Evolutionary conservation across 208 protist genomes (phyloP).

Genomic region (Hexamita inflata): DNA sequence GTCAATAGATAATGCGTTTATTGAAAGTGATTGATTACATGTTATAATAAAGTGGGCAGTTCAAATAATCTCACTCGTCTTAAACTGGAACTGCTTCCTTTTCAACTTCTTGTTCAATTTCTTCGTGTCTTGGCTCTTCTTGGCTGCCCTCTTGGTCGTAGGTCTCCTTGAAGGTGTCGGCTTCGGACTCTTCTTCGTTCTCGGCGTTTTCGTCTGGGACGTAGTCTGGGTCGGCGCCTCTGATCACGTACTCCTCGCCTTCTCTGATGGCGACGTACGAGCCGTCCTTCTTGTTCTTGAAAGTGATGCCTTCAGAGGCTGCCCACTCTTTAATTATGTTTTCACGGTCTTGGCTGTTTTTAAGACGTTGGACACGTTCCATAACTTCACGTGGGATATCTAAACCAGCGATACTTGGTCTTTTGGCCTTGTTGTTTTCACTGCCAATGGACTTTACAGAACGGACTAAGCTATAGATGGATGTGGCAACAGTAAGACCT

Average conservation of each 20-base stretch:
- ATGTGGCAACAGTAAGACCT: too few relatives aligned
- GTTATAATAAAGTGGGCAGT: too few relatives aligned
- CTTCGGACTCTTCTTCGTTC: not conserved
- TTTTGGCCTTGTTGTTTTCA: too few relatives aligned
- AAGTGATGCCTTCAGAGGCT: not conserved
- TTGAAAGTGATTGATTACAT: too few relatives aligned
- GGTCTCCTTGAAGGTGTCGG: not conserved
- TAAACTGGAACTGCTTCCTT: too few relatives aligned
- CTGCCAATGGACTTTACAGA: too few relatives aligned
- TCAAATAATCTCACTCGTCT: too few relatives aligned
- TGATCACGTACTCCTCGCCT: not conserved
- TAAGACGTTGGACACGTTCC: not conserved
- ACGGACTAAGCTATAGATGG: too few relatives aligned
- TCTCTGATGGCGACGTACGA: not conserved
- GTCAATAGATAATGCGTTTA: too few relatives aligned
- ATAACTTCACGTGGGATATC: not conserved
- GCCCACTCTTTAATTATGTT: not conserved
- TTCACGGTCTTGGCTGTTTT: not conserved
- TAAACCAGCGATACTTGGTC: not conserved
- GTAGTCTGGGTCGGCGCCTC: not conserved
- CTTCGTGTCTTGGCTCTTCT: too few relatives aligned
- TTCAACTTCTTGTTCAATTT: too few relatives aligned
- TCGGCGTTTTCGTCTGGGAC: not conserved
- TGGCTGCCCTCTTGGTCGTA: not conserved
- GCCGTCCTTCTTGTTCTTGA: not conserved